These are phyloP conservation scores for Quercus glauca DNA, from an alignment of 306 rosid species.

Conservation along the genomic window DNA sequence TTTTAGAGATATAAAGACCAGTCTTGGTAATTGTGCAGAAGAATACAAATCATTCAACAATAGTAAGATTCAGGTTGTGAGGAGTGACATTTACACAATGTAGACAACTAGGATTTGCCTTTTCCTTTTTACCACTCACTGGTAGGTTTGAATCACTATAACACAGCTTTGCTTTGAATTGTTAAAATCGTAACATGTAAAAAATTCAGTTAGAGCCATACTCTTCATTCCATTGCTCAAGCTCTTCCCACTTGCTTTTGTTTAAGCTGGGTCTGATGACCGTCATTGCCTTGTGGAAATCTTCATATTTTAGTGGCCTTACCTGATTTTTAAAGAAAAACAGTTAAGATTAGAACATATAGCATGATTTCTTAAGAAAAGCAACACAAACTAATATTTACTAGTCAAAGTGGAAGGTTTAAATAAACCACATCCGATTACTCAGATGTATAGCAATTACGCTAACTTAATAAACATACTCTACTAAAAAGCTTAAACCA, in stretches of 20 bases:
- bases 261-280: conserved; percentile 88
- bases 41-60: no score
- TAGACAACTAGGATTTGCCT: neutral
- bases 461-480: no score
- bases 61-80: neutral
- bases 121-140: neutral
- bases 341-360: neutral
- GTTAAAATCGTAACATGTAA: neutral
- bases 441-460: no score
- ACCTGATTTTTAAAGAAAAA: conserved; percentile 43
- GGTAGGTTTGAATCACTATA: conserved; percentile 32
- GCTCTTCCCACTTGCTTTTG: conserved; percentile 93
- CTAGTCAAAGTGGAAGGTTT: no score
- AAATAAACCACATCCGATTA: no score
- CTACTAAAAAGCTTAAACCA: no score
- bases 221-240: conserved; percentile 81
- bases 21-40: no score
- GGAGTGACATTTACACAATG: conserved; percentile 3
- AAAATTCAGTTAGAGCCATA: conserved; percentile 77
- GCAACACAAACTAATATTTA: no score
- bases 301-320: conserved; percentile 68
- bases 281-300: conserved; percentile 76
- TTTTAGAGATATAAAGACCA: no score
- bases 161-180: neutral
- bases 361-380: neutral